phyloP scores from a whole-genome alignment of 345 rosid genomes.

The Fremontodendron californicum region DNA sequence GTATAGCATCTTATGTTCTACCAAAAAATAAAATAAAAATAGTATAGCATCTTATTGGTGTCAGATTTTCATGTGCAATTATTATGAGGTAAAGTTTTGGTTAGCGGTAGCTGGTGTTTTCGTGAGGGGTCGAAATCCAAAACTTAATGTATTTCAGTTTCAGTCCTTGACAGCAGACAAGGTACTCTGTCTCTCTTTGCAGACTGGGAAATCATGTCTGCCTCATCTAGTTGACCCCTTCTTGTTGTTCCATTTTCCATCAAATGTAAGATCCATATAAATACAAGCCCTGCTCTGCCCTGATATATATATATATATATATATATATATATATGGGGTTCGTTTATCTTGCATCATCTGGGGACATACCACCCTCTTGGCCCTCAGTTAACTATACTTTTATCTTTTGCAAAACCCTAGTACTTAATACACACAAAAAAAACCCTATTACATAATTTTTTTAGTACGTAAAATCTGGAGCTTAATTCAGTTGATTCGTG shows the following conservation, averaged over 20 bases:
- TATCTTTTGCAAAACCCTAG: background rate
- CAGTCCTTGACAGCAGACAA: slow-evolving; percentile 2
- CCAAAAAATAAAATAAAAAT: too few relatives aligned
- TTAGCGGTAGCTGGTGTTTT: background rate
- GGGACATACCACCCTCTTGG: background rate
- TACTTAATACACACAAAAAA: too few relatives aligned
- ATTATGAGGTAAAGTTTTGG: slow-evolving; percentile 9
- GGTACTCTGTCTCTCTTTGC: background rate
- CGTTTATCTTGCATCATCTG: background rate
- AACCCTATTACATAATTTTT: too few relatives aligned
- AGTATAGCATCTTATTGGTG: background rate
- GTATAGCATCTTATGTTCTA: too few relatives aligned
- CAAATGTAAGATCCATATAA: background rate
- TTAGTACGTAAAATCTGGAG: too few relatives aligned
- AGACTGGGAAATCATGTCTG: slow-evolving; percentile 4
- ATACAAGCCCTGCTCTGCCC: too few relatives aligned
- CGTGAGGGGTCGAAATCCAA: background rate
- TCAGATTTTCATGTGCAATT: slow-evolving; percentile 19
- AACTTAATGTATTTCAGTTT: background rate
- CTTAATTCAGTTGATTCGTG: too few relatives aligned
- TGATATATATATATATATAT: too few relatives aligned
- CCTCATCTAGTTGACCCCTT: background rate
- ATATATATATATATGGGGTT: too few relatives aligned
- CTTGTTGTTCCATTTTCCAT: background rate
- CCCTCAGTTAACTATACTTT: background rate